Conservation (phyloP, 73 alveolate genomes). For the Paraurostyla sp. region DNA sequence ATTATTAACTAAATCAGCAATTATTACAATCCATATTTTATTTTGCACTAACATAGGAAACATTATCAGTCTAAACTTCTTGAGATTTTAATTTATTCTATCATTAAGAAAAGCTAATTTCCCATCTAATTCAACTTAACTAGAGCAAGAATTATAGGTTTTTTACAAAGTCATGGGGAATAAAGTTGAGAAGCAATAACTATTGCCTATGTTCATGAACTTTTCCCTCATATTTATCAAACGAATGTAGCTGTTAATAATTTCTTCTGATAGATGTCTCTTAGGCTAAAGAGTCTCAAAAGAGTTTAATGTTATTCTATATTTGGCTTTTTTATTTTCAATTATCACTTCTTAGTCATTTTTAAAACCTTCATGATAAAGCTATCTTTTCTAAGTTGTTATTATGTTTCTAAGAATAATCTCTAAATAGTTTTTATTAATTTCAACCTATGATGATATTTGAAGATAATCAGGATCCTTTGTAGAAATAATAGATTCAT, state of each 20-base stretch:
- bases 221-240: not conserved
- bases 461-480: constrained; percentile 35
- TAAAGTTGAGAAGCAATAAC: no score
- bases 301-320: not conserved
- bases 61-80: not conserved
- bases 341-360: not conserved
- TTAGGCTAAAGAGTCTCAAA: not conserved
- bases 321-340: not conserved
- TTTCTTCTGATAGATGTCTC: not conserved
- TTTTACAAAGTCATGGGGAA: no score
- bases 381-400: not conserved
- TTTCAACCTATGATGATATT: not conserved
- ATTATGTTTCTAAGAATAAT: not conserved
- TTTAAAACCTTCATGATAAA: not conserved
- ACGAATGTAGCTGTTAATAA: not conserved
- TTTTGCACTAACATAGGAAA: not conserved
- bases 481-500: not conserved
- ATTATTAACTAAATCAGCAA: not conserved
- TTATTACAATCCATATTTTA: not conserved
- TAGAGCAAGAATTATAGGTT: not conserved
- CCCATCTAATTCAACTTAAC: not conserved
- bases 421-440: constrained; percentile 24
- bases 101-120: not conserved
- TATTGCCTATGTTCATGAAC: no score
- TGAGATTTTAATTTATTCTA: not conserved